Evolutionary conservation across 768 basidiomycete genomes (phyloP).

Genomic region (Coprinopsis cinerea): DNA sequence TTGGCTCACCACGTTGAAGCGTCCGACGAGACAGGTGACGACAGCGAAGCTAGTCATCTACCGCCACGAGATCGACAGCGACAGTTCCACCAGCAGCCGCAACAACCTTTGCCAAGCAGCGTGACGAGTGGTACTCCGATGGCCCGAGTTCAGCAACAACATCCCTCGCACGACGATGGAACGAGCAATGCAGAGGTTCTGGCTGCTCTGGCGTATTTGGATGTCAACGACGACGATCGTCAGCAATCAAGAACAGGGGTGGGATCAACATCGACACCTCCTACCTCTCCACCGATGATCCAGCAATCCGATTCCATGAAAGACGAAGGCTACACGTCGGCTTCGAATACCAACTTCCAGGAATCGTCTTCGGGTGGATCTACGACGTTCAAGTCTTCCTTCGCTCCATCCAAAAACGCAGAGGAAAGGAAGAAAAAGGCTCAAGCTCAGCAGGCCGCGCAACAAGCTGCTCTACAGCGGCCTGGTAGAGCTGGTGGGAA

Average conservation of each 20-base stretch:
- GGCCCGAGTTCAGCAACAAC: background rate
- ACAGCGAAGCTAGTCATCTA: slow-evolving; percentile 6
- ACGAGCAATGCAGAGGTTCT: slow-evolving; percentile 57
- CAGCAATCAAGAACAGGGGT: slow-evolving; percentile 24
- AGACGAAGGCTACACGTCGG: slow-evolving; percentile 4
- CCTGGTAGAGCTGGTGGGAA: slow-evolving; percentile 65
- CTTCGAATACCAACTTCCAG: slow-evolving; percentile 5
- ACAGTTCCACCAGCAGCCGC: slow-evolving; percentile 9
- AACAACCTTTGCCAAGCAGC: too few relatives aligned
- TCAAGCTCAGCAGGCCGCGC: slow-evolving; percentile 78
- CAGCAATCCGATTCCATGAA: slow-evolving; percentile 8
- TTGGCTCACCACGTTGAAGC: slow-evolving; percentile 29
- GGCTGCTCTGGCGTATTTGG: slow-evolving; percentile 74
- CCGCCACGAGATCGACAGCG: slow-evolving; percentile 6
- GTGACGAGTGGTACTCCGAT: too few relatives aligned
- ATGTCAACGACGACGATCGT: slow-evolving; percentile 38
- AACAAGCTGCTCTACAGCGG: slow-evolving; percentile 68
- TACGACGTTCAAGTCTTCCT: slow-evolving; percentile 65
- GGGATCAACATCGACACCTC: background rate
- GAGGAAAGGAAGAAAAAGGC: slow-evolving; percentile 79
- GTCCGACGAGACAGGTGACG: slow-evolving; percentile 19
- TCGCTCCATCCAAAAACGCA: slow-evolving; percentile 80
- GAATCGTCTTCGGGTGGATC: slow-evolving; percentile 27
- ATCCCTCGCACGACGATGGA: slow-evolving; percentile 36
- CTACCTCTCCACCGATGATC: slow-evolving; percentile 7